Base-by-base conservation (phyloP, 2,329 filamentous ascomycete species). In the Sphaerostilbella broomeana region DNA sequence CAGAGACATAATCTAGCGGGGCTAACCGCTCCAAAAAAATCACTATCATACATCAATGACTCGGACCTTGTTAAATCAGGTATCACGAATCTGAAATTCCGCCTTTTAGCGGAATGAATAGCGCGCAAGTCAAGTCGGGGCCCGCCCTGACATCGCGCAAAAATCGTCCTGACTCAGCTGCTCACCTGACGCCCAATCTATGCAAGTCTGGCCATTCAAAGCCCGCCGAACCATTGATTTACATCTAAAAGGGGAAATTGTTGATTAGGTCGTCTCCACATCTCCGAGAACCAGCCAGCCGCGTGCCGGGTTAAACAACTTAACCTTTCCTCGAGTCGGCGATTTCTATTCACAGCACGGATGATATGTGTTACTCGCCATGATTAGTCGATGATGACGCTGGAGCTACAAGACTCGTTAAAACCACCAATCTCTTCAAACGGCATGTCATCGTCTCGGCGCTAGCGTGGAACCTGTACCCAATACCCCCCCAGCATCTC, bases 171-270 rank as follows among this genome's bases (percentile, higher is more conserved):
- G 38, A 37, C 37, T 44, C 42, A 41, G 37, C 37, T 37, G 40
- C 47, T 49, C 47, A 49, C 45, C 47, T 49, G 47, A 49, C 43
- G 38, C 43, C 31, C 7, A 30, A 24, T 18, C 35, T 25, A 47
- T 49, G 47, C 47, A 44, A 25, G 40, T 35, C 38, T 18, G 17
- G 26, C 20, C 20, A 22, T 11, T 28, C 18, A 21, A n/a, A n/a
- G 17, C 35, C 7, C 3, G 8, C 21, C 22, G 16, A n/a, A n/a
- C n/a, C n/a, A n/a, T n/a, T n/a, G n/a, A n/a, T n/a, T n/a, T n/a
- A n/a, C n/a, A n/a, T n/a, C n/a, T n/a, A n/a, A n/a, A n/a, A n/a
- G n/a, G n/a, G n/a, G n/a, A n/a, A n/a, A n/a, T n/a, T n/a, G n/a
- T n/a, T n/a, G n/a, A n/a, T n/a, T n/a, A n/a, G n/a, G n/a, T n/a